phyloP scores from a whole-genome alignment of 495 filamentous ascomycete genomes.

The Hyphodiscus hymeniophilus region DNA sequence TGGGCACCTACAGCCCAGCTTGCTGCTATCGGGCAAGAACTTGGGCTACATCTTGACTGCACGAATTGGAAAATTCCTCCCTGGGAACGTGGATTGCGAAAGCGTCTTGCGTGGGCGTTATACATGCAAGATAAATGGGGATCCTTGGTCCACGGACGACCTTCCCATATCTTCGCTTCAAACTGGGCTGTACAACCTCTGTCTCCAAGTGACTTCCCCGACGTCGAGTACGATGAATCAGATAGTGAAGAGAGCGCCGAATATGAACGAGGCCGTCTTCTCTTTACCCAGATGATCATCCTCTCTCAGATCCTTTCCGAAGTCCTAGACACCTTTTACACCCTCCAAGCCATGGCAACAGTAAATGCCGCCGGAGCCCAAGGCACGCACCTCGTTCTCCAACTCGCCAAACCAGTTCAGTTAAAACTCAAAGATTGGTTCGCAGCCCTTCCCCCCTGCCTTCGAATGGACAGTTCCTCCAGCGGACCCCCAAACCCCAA shows the following conservation, averaged over 20 bases:
- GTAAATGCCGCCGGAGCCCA: constrained; percentile 40
- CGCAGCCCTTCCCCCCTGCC: constrained; percentile 49
- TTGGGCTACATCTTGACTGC: constrained; percentile 83
- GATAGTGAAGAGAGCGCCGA: constrained; percentile 53
- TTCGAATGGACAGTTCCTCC: constrained; percentile 55
- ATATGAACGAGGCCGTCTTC: constrained; percentile 55
- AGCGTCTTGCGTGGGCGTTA: constrained; percentile 82
- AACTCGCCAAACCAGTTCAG: constrained; percentile 73
- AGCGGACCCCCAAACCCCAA: constrained; percentile 17
- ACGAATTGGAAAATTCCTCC: constrained; percentile 78
- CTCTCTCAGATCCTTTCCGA: constrained; percentile 70
- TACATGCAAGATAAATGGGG: constrained; percentile 96
- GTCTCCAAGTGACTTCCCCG: constrained; percentile 62
- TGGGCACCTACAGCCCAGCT: constrained; percentile 82
- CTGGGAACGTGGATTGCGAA: constrained; percentile 78
- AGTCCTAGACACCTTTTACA: constrained; percentile 75
- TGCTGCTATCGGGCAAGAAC: constrained; percentile 69
- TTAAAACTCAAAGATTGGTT: constrained; percentile 81
- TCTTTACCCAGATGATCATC: constrained; percentile 67
- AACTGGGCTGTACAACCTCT: constrained; percentile 78
- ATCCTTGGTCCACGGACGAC: constrained; percentile 75
- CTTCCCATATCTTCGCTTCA: constrained; percentile 69
- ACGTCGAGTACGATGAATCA: constrained; percentile 47
- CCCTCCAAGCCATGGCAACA: constrained; percentile 49
- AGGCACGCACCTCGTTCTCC: constrained; percentile 57